A percentile compares a stretch with the other conserved stretches of the same genome.
Evolutionary conservation across 2,329 filamentous ascomycete genomes (phyloP).

Genomic region (Stylonectria norvegica): DNA sequence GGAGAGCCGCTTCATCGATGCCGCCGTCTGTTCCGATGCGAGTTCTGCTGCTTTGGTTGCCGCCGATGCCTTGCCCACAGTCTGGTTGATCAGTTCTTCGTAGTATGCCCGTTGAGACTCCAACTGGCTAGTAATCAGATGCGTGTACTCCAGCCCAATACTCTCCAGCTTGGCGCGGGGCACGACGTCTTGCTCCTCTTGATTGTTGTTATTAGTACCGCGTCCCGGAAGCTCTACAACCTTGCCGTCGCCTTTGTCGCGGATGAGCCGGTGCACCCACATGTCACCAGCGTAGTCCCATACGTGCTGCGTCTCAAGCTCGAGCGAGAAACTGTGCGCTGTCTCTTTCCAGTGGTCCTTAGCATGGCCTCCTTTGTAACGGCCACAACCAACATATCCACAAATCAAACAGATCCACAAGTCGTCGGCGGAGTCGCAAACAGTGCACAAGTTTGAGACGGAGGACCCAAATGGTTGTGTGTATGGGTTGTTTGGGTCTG

Average conservation of each 20-base stretch:
- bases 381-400: conserved; percentile 85
- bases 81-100: conserved; percentile 85
- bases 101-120: conserved; percentile 93
- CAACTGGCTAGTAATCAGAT: conserved; percentile 86
- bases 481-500: conserved; percentile 48
- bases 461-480: conserved; percentile 56
- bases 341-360: conserved; percentile 92
- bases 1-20: conserved; percentile 48
- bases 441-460: conserved; percentile 69
- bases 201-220: conserved; percentile 30
- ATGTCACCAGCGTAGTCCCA: conserved; percentile 97
- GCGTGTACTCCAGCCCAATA: conserved; percentile 91
- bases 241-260: conserved; percentile 89
- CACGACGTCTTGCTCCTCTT: conserved; percentile 62
- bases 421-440: conserved; percentile 77
- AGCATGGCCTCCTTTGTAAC: conserved; percentile 90
- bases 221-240: conserved; percentile 79
- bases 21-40: conserved; percentile 49
- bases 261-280: conserved; percentile 93
- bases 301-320: conserved; percentile 88
- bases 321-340: conserved; percentile 86
- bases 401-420: conserved; percentile 96
- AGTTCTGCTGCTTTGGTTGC: conserved; percentile 65
- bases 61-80: conserved; percentile 81
- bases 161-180: conserved; percentile 67